These are phyloP conservation scores for Blastobotrys elegans DNA, from an alignment of 1,139 yeast species.

Conservation along the genomic window DNA sequence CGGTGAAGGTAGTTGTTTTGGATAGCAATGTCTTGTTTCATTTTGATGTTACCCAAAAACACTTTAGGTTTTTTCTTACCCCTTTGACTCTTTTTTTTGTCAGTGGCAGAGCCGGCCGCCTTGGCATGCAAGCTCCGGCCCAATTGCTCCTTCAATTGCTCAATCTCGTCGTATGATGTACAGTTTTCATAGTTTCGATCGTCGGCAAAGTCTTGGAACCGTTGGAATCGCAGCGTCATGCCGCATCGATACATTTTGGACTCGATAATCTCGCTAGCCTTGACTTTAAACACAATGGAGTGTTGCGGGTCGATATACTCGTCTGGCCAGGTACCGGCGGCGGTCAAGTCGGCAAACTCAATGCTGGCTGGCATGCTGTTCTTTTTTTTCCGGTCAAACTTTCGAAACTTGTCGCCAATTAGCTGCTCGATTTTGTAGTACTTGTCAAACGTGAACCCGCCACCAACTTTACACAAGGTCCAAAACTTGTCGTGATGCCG, in stretches of 20 bases:
- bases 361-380: slow-evolving; percentile 48
- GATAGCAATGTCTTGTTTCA: background rate
- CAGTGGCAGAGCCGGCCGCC: slow-evolving; percentile 3
- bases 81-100: too few relatives aligned
- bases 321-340: slow-evolving; percentile 41
- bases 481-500: slow-evolving; percentile 34
- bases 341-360: slow-evolving; percentile 6
- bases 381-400: slow-evolving; percentile 35
- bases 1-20: background rate
- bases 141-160: slow-evolving; percentile 22
- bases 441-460: slow-evolving; percentile 69
- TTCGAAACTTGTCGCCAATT: slow-evolving; percentile 56
- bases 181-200: slow-evolving; percentile 63
- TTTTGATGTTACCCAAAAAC: too few relatives aligned
- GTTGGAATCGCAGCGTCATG: slow-evolving; percentile 69
- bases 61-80: too few relatives aligned
- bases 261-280: slow-evolving; percentile 67
- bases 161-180: slow-evolving; percentile 49
- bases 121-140: slow-evolving; percentile 14
- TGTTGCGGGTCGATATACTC: slow-evolving; percentile 77
- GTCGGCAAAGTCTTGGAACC: slow-evolving; percentile 60
- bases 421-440: slow-evolving; percentile 52
- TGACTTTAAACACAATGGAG: slow-evolving; percentile 77
- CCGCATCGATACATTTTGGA: slow-evolving; percentile 55
- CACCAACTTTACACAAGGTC: slow-evolving; percentile 77